Percentiles rank a stretch among this genome's conserved stretches.
Conservation (phyloP, 164 flowering plant species). For the Hamamelis virginiana region DNA sequence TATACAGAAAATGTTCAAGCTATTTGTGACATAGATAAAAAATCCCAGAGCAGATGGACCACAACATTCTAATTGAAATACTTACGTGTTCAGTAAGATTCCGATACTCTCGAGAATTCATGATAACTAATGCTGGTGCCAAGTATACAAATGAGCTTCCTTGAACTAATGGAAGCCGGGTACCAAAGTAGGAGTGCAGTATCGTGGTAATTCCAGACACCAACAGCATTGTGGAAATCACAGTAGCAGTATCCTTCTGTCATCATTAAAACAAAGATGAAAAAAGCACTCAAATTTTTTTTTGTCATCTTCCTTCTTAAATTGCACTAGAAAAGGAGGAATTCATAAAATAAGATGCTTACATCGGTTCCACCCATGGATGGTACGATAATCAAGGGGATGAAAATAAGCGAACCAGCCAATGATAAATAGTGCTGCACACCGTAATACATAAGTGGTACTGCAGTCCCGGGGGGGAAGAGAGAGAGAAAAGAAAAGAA, state of each 20-base stretch:
- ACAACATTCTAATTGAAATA: neutral
- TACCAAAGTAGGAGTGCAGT: slow-evolving; percentile 78
- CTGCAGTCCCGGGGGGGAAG: slow-evolving; percentile 43
- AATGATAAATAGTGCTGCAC: slow-evolving; percentile 85
- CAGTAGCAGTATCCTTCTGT: slow-evolving; percentile 92
- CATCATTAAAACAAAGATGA: slow-evolving; percentile 13
- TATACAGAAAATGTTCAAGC: neutral
- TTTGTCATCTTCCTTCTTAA: neutral
- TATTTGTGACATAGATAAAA: neutral
- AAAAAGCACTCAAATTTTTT: neutral
- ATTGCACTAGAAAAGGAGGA: neutral
- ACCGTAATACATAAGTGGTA: slow-evolving; percentile 56
- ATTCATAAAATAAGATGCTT: slow-evolving; percentile 31
- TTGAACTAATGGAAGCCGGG: slow-evolving; percentile 92
- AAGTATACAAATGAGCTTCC: slow-evolving; percentile 90
- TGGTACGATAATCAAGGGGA: slow-evolving; percentile 80
- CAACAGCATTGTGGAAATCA: slow-evolving; percentile 84
- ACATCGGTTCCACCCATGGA: slow-evolving; percentile 98
- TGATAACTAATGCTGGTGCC: slow-evolving; percentile 87
- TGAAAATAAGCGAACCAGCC: slow-evolving; percentile 83
- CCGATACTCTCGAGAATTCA: slow-evolving; percentile 69
- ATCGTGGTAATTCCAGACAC: slow-evolving; percentile 80
- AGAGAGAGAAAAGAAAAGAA: slow-evolving; percentile 3
- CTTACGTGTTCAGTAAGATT: slow-evolving; percentile 86
- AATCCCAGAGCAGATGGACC: neutral